Percentiles rank a stretch among this genome's conserved stretches.
These are phyloP conservation scores for Erythrophleum fordii DNA, from an alignment of 306 rosid genomes.

Conservation along the genomic window DNA sequence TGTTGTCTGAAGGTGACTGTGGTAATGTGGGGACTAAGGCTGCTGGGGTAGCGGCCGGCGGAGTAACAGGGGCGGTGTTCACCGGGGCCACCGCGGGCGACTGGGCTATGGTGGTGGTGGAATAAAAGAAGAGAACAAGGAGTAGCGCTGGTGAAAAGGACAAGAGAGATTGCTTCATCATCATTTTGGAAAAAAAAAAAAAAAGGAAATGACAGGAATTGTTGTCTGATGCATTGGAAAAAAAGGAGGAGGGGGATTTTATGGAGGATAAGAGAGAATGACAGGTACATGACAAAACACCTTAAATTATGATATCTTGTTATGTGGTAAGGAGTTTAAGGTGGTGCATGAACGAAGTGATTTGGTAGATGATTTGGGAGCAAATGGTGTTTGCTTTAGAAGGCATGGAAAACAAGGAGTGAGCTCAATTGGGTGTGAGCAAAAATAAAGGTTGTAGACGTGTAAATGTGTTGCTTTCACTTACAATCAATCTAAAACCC, in stretches of 20 bases:
- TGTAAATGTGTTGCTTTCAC: neutral
- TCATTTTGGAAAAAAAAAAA: neutral
- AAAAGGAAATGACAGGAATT: neutral
- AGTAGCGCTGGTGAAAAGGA: conserved; percentile 37
- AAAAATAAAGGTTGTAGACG: no score
- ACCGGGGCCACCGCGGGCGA: conserved; percentile 52
- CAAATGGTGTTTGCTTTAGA: no score
- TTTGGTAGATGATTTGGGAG: neutral
- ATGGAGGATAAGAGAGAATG: conserved; percentile 35
- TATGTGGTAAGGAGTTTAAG: conserved; percentile 21
- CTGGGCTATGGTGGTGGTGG: conserved; percentile 41
- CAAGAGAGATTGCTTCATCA: conserved; percentile 34
- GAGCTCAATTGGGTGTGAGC: neutral
- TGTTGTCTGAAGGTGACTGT: conserved; percentile 41
- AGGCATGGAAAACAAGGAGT: no score
- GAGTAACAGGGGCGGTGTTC: conserved; percentile 31
- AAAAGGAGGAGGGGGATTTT: conserved; percentile 49
- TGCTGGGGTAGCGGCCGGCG: conserved; percentile 37
- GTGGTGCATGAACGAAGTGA: conserved; percentile 24
- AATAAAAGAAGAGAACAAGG: conserved; percentile 20
- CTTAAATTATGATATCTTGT: neutral
- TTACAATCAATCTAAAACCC: neutral
- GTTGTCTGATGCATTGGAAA: no score
- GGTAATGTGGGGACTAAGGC: conserved; percentile 53
- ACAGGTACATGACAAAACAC: conserved; percentile 35